Evolutionary conservation across 2,329 filamentous ascomycete species (phyloP).

Genomic region (Proliferodiscus dingleyae): DNA sequence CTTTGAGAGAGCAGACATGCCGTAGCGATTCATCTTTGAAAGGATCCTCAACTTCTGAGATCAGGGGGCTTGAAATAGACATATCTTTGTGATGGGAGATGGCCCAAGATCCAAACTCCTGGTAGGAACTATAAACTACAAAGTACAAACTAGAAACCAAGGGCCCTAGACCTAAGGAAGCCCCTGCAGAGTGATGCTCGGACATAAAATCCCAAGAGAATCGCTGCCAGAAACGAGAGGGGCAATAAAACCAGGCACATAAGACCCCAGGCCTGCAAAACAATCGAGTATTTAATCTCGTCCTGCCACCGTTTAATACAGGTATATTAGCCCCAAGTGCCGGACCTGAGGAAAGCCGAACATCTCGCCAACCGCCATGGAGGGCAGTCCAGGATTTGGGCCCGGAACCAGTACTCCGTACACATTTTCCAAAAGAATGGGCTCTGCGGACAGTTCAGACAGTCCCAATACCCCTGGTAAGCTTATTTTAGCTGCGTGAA

Average conservation of each 20-base stretch:
- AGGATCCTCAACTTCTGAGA: not conserved
- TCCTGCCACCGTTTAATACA: conserved; percentile 11
- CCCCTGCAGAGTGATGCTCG: conserved; percentile 10
- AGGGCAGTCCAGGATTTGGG: not conserved
- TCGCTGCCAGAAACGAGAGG: conserved; percentile 1
- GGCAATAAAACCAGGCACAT: conserved; percentile 11
- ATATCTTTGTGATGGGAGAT: too few species aligned
- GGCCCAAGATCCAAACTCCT: too few species aligned
- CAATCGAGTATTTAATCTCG: conserved; percentile 15
- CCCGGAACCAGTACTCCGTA: not conserved
- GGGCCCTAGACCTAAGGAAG: conserved; percentile 3
- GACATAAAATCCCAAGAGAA: conserved; percentile 13
- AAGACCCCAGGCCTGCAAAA: conserved; percentile 9
- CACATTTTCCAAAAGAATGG: conserved; percentile 4
- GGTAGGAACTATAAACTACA: conserved; percentile 17
- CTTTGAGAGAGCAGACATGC: too few species aligned
- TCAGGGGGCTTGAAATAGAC: too few species aligned
- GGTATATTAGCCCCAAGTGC: conserved; percentile 16
- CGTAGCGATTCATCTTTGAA: too few species aligned
- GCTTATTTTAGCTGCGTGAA: too few species aligned
- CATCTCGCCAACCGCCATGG: conserved; percentile 5
- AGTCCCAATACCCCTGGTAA: too few species aligned
- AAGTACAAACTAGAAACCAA: not conserved
- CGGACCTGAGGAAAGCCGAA: conserved; percentile 3
- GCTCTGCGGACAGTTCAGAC: not conserved